phyloP scores from a whole-genome alignment of 2,329 filamentous ascomycete genomes.

The Diaporthe eres region DNA sequence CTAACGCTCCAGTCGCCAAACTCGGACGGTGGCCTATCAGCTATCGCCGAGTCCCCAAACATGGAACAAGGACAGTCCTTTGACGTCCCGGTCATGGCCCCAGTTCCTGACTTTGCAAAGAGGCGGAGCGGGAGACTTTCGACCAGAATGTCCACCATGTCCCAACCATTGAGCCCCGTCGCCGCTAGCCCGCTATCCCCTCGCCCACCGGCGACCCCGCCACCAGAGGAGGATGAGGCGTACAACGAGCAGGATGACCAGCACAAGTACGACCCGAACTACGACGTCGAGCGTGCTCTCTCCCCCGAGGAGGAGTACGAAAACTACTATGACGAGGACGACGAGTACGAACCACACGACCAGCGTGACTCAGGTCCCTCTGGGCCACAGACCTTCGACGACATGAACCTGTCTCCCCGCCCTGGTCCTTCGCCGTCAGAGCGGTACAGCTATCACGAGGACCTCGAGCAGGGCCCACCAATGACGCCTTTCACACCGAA shows the following conservation, averaged over 20 bases:
- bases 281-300: conserved; percentile 27
- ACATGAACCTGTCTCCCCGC: conserved; percentile 33
- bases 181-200: conserved; percentile 38
- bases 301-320: conserved; percentile 26
- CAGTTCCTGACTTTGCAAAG: conserved; percentile 12
- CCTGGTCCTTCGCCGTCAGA: neutral
- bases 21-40: conserved; percentile 18
- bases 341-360: neutral
- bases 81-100: neutral
- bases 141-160: conserved; percentile 11
- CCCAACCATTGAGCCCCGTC: conserved; percentile 24
- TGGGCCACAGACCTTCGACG: conserved; percentile 36
- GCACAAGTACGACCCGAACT: conserved; percentile 1
- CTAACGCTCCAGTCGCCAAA: conserved; percentile 1
- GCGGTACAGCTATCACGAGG: conserved; percentile 23
- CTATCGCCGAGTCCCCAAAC: conserved; percentile 25
- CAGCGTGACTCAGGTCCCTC: neutral
- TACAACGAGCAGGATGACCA: neutral
- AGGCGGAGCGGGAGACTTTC: neutral
- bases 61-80: conserved; percentile 14
- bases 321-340: conserved; percentile 33
- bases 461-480: conserved; percentile 23
- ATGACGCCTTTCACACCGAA: neutral
- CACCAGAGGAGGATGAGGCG: conserved; percentile 24
- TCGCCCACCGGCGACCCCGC: conserved; percentile 33